phyloP scores from a whole-genome alignment of 805 yeast genomes.

The Helenozyma rhizophorensis region DNA sequence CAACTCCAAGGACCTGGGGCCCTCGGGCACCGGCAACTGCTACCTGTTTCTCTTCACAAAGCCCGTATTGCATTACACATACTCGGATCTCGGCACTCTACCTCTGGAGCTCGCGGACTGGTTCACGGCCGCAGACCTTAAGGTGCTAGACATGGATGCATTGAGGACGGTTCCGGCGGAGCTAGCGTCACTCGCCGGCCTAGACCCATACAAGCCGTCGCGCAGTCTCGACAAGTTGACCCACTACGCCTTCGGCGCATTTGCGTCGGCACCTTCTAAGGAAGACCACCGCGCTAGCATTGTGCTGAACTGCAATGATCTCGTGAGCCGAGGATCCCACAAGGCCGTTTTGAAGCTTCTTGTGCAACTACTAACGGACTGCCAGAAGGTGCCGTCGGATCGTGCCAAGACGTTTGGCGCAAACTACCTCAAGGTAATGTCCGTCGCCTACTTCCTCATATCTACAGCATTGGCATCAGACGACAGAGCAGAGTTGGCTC shows the following conservation, averaged over 20 bases:
- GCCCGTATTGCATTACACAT: slow-evolving; percentile 26
- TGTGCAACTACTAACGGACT: too few relatives aligned
- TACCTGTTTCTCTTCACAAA: slow-evolving; percentile 29
- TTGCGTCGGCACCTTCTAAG: slow-evolving; percentile 1
- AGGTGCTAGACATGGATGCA: neutral
- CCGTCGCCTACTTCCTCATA: slow-evolving; percentile 33
- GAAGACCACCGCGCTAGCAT: slow-evolving; percentile 9
- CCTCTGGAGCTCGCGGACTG: slow-evolving; percentile 33
- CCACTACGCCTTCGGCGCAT: slow-evolving; percentile 13
- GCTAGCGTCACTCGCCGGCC: neutral
- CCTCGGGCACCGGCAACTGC: slow-evolving; percentile 4
- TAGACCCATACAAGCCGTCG: slow-evolving; percentile 3
- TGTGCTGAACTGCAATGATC: slow-evolving; percentile 9
- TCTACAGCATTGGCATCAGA: slow-evolving; percentile 17
- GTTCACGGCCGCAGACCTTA: slow-evolving; percentile 33
- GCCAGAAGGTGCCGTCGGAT: neutral
- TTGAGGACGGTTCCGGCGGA: neutral
- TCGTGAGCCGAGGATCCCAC: slow-evolving; percentile 17
- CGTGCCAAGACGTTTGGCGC: slow-evolving; percentile 2
- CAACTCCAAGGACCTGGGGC: slow-evolving; percentile 4
- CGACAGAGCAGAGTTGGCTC: neutral
- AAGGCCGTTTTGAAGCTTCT: slow-evolving; percentile 4
- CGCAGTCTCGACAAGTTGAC: slow-evolving; percentile 5
- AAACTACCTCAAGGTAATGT: slow-evolving; percentile 26
- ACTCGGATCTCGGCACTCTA: slow-evolving; percentile 24